A percentile compares a stretch with the other conserved stretches of the same genome.
Conservation (phyloP, 345 rosid genomes). For the Populus simonii region DNA sequence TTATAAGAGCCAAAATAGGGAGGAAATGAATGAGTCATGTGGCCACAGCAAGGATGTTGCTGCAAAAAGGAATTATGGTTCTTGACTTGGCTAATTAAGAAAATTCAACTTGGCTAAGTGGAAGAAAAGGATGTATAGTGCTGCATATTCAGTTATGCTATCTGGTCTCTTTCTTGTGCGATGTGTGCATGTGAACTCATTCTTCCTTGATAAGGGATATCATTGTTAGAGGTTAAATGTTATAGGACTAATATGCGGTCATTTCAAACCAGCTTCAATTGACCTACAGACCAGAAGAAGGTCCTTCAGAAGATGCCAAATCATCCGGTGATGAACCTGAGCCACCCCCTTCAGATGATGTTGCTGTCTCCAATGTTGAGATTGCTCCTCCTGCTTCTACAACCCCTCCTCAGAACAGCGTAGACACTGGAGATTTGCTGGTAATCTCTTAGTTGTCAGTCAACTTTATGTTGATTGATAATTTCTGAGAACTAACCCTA, state of each 20-base stretch:
- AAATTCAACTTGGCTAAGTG: neutral
- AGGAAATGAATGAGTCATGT: too few species aligned
- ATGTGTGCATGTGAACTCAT: neutral
- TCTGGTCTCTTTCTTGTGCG: neutral
- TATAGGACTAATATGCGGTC: constrained; percentile 23
- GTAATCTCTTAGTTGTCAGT: constrained; percentile 33
- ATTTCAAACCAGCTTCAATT: constrained; percentile 56
- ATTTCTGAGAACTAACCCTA: neutral
- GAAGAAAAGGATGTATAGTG: neutral
- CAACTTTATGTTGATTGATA: constrained; percentile 1
- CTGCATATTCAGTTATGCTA: neutral
- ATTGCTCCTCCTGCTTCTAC: constrained; percentile 45
- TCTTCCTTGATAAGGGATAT: neutral
- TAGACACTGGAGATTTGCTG: constrained; percentile 77
- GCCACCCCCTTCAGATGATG: constrained; percentile 47
- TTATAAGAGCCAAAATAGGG: neutral
- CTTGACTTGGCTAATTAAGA: neutral
- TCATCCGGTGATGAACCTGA: constrained; percentile 58
- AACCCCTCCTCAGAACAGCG: constrained; percentile 49
- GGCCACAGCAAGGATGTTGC: neutral
- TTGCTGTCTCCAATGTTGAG: constrained; percentile 42
- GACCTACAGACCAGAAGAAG: constrained; percentile 81
- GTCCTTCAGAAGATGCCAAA: constrained; percentile 52
- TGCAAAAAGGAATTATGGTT: neutral
- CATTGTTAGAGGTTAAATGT: neutral